phyloP scores from a whole-genome alignment of 768 basidiomycete genomes.

The Symmetrospora coprosmae region DNA sequence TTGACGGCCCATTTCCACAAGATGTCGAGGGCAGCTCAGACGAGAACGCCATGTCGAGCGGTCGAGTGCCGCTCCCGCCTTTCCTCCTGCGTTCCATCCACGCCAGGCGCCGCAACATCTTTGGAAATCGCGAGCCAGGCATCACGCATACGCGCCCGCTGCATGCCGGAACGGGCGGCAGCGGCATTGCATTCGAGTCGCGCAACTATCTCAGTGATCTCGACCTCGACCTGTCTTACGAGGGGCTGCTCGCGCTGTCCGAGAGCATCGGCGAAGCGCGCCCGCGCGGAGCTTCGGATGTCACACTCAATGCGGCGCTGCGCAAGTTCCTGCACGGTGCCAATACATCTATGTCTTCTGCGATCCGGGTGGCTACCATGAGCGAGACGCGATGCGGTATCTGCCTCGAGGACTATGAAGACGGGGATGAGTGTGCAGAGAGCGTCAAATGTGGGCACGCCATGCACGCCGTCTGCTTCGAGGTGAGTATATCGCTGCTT shows the following conservation, averaged over 20 bases:
- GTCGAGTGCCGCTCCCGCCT: conserved; percentile 1
- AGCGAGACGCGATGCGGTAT: conserved; percentile 18
- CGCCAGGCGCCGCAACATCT: background rate
- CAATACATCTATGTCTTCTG: background rate
- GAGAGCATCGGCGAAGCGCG: conserved; percentile 3
- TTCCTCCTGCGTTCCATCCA: conserved; percentile 6
- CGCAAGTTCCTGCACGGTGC: background rate
- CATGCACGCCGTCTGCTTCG: conserved; percentile 2
- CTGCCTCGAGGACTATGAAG: conserved; percentile 20
- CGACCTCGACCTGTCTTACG: conserved; percentile 12
- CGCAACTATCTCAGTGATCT: conserved; percentile 9
- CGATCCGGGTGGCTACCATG: no score
- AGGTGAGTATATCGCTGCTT: no score
- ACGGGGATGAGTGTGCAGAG: background rate
- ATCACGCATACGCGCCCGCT: no score
- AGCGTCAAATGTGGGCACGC: conserved; percentile 20
- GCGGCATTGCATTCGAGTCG: background rate
- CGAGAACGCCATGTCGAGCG: no score
- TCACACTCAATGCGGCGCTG: background rate
- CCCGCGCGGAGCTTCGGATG: background rate
- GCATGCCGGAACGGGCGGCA: no score
- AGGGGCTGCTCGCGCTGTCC: conserved; percentile 16
- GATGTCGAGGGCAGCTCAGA: no score
- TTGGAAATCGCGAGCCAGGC: background rate
- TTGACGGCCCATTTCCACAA: no score